phyloP scores from a whole-genome alignment of 2,329 filamentous ascomycete species.

The Pseudocercospora cruenta region DNA sequence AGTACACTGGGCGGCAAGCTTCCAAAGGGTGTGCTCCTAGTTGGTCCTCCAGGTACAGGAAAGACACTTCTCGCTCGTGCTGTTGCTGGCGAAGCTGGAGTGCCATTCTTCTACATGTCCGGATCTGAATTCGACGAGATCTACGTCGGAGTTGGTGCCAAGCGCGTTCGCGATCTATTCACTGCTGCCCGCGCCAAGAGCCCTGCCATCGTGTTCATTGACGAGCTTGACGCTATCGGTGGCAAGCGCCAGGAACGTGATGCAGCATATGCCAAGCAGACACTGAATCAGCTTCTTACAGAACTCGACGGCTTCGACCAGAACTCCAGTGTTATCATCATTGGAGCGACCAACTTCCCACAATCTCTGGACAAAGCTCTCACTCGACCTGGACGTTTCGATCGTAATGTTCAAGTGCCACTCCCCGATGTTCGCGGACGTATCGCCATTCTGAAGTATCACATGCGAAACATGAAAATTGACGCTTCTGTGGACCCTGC shows the following conservation, averaged over 20 bases:
- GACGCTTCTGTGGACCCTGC: conserved; percentile 79
- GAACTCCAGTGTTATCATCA: conserved; percentile 90
- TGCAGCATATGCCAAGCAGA: conserved; percentile 94
- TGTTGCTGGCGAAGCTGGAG: conserved; percentile 93
- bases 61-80: conserved; percentile 95
- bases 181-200: conserved; percentile 79
- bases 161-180: conserved; percentile 95
- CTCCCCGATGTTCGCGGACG: conserved; percentile 92
- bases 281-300: conserved; percentile 92
- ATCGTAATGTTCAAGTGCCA: conserved; percentile 85
- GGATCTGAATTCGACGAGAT: conserved; percentile 98
- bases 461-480: conserved; percentile 87
- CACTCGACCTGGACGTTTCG: conserved; percentile 91
- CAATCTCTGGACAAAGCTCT: conserved; percentile 92
- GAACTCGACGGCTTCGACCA: conserved; percentile 97
- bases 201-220: conserved; percentile 92
- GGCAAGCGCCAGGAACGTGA: conserved; percentile 91
- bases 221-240: conserved; percentile 91
- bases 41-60: conserved; percentile 94
- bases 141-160: conserved; percentile 94
- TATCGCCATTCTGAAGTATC: conserved; percentile 88
- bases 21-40: conserved; percentile 92
- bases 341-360: conserved; percentile 95
- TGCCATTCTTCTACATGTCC: conserved; percentile 99
- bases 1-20: conserved; percentile 93